Evolutionary conservation across 2,329 filamentous ascomycete species (phyloP), one percentile per base, ranked within the genome.

Genomic region (Penicillium sp.): DNA sequence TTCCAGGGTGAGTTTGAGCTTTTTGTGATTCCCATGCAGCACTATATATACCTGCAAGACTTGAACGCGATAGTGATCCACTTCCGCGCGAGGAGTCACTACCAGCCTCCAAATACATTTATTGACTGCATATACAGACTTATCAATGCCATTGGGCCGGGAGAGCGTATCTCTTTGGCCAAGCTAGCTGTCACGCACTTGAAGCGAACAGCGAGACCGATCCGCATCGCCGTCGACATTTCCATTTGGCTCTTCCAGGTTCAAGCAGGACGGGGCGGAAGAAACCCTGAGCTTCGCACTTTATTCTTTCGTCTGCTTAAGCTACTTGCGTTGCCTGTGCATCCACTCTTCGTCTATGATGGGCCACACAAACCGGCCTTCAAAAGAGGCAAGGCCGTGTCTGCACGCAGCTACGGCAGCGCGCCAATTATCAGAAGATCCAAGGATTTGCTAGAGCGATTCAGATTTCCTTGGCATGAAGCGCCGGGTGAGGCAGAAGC

Each of bases 201-300:
- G 60, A 85, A 91, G 66, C 75, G 81, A 50, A 86, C 85, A 10
- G 82, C 83, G 22, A 83, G 87, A 1, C 92, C 92, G 0, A 79
- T 97, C 39, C 88, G 92, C 39, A 81, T 99, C 44, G 94, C 94
- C 38, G 89, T 99, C 60, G 94, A 99, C 70, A 89, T 96, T 63
- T 91, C 92, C 2, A 97, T 99, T 69, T 99, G 94, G 94, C 89
- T 96, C 43, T 97, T 96, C 68, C 94, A 99, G 68, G 88, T 88
- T 11, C 92, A 96, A 69, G 88, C 91, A 13, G 90, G 90, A 16
- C 86, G 86, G 77, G 91, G 93, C 44, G 94, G 94, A 56, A 86
- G 87, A 10, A 97, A 97, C 64, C 93, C 94, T 6, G 92, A 92
- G 1, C 81, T 97, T 36, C 85, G 94, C 53, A 97, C 92, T 1